Conservation (phyloP, 495 filamentous ascomycete species). For the Xylaria scruposa region DNA sequence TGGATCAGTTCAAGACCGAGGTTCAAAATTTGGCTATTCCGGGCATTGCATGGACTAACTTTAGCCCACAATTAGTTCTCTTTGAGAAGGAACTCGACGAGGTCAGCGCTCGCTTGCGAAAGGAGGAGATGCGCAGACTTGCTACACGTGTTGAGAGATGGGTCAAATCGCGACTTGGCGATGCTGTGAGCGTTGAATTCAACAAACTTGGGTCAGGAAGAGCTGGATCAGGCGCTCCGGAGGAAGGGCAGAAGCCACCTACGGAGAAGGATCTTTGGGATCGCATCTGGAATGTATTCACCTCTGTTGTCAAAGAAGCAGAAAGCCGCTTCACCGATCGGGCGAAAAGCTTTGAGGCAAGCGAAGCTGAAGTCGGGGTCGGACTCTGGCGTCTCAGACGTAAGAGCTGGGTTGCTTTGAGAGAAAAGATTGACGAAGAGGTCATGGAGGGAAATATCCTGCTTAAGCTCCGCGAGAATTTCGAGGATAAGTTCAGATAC, state of each 20-base stretch:
- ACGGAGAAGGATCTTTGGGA: conserved; percentile 92
- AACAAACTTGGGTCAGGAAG: conserved; percentile 89
- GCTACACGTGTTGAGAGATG: conserved; percentile 90
- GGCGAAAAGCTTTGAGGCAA: conserved; percentile 91
- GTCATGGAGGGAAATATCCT: conserved; percentile 97
- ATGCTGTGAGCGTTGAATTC: conserved; percentile 91
- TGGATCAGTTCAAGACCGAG: conserved; percentile 78
- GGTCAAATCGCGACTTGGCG: conserved; percentile 84
- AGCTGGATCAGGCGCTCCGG: conserved; percentile 79
- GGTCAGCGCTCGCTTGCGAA: conserved; percentile 78
- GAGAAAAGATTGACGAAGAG: conserved; percentile 93
- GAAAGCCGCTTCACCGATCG: conserved; percentile 84
- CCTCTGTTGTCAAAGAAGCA: conserved; percentile 82
- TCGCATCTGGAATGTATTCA: conserved; percentile 89
- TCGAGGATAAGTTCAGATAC: conserved; percentile 98
- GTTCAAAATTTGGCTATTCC: conserved; percentile 75
- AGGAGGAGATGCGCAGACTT: conserved; percentile 94
- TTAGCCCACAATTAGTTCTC: conserved; percentile 58
- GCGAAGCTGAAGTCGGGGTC: conserved; percentile 87
- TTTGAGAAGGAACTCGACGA: conserved; percentile 85
- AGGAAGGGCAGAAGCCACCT: conserved; percentile 71
- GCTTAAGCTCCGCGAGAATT: conserved; percentile 95
- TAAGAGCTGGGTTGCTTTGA: conserved; percentile 91
- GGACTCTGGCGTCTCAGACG: conserved; percentile 90
- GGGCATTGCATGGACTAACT: conserved; percentile 81